A percentile compares a stretch with the other conserved stretches of the same genome.
phyloP scores from a whole-genome alignment of 1,284 basidiomycete genomes.

The Trichosporon sp. region DNA sequence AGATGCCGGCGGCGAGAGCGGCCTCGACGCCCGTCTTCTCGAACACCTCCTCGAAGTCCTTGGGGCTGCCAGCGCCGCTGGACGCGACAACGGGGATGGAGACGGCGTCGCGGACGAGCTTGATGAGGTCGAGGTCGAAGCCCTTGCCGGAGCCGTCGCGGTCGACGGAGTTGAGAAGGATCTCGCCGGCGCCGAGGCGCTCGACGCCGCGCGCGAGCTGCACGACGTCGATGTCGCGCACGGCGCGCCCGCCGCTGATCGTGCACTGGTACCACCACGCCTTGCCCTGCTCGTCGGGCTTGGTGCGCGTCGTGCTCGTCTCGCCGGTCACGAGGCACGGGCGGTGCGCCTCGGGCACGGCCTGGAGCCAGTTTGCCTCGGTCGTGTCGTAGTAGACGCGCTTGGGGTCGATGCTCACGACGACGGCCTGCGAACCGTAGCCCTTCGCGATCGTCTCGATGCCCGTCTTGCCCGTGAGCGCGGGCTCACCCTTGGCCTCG shows the following conservation, averaged over 20 bases:
- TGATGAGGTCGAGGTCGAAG: slow-evolving; percentile 82
- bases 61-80: slow-evolving; percentile 77
- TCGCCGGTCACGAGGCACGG: slow-evolving; percentile 47
- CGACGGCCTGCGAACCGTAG: slow-evolving; percentile 96
- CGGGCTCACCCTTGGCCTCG: slow-evolving; percentile 52
- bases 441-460: slow-evolving; percentile 88
- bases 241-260: slow-evolving; percentile 84
- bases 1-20: slow-evolving; percentile 94
- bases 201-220: slow-evolving; percentile 88
- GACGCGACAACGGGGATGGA: slow-evolving; percentile 90
- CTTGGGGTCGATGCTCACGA: slow-evolving; percentile 94
- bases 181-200: slow-evolving; percentile 86
- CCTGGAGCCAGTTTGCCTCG: slow-evolving; percentile 59
- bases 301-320: slow-evolving; percentile 52
- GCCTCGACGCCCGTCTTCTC: slow-evolving; percentile 75
- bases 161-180: slow-evolving; percentile 95
- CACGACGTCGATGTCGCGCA: slow-evolving; percentile 83
- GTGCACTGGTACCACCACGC: slow-evolving; percentile 99
- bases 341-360: slow-evolving; percentile 56
- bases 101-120: slow-evolving; percentile 69
- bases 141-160: slow-evolving; percentile 89
- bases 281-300: slow-evolving; percentile 62
- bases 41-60: slow-evolving; percentile 87
- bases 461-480: slow-evolving; percentile 59
- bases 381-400: slow-evolving; percentile 73